Conservation (phyloP, 306 rosid species). For the Mimosa bimucronata region DNA sequence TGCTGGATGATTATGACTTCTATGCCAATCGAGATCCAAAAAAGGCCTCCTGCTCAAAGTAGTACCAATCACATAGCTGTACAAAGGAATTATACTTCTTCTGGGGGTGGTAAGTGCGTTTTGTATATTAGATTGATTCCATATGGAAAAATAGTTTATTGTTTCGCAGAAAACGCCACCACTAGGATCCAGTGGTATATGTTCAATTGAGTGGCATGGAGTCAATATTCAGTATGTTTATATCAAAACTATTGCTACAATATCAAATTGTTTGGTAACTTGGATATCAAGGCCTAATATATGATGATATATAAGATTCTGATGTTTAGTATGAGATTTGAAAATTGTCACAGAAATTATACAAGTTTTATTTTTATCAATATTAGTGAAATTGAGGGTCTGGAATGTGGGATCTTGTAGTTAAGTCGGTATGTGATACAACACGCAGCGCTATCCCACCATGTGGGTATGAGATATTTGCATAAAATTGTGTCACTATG, state of each 20-base stretch:
- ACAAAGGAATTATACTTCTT: constrained; percentile 42
- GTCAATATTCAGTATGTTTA: not conserved
- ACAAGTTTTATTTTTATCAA: not conserved
- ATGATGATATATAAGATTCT: not conserved
- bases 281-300: not conserved
- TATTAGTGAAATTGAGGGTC: not conserved
- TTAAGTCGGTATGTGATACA: not conserved
- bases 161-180: not conserved
- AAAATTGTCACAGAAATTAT: not conserved
- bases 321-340: not conserved
- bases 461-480: not conserved
- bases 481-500: not conserved
- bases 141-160: not conserved
- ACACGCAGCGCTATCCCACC: no score
- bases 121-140: not conserved
- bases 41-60: constrained; percentile 45
- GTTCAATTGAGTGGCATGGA: not conserved
- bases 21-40: constrained; percentile 57
- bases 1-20: constrained; percentile 78
- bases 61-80: constrained; percentile 43
- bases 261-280: not conserved
- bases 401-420: not conserved
- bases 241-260: not conserved
- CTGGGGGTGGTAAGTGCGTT: constrained; percentile 44
- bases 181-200: not conserved